A percentile compares a stretch with the other conserved stretches of the same genome.
Conservation (phyloP, 495 filamentous ascomycete genomes). For the Lentithecium fluviatile region DNA sequence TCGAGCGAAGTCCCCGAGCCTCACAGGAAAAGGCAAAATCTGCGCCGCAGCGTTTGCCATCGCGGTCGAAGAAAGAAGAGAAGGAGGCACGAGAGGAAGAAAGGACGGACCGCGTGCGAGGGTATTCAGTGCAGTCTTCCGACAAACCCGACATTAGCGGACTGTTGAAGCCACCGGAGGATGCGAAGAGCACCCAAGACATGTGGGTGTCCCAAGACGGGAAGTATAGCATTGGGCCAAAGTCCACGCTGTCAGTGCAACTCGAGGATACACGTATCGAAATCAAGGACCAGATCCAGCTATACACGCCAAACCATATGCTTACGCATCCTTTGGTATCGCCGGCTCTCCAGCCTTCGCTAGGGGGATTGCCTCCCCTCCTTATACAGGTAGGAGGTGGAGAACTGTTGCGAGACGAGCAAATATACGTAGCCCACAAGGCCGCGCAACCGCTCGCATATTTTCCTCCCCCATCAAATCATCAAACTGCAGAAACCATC, state of each 20-base stretch:
- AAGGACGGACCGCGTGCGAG: constrained; percentile 25
- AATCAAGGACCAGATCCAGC: constrained; percentile 90
- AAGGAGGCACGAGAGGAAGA: constrained; percentile 41
- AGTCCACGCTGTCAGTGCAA: constrained; percentile 53
- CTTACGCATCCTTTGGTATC: constrained; percentile 86
- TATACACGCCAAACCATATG: constrained; percentile 88
- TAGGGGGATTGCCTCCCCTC: constrained; percentile 85
- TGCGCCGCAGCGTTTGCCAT: constrained; percentile 40
- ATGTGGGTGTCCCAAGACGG: constrained; percentile 16
- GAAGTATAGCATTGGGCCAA: constrained; percentile 30
- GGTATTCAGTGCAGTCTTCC: constrained; percentile 25
- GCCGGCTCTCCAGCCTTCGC: constrained; percentile 76
- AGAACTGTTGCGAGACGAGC: constrained; percentile 87
- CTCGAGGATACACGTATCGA: constrained; percentile 68
- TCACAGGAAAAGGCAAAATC: constrained; percentile 13
- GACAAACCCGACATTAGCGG: constrained; percentile 8
- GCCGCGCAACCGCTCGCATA: constrained; percentile 77
- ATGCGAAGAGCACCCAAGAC: not conserved
- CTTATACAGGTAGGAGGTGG: constrained; percentile 83
- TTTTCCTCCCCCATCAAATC: constrained; percentile 50
- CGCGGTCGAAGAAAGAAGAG: constrained; percentile 40
- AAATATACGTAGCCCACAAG: constrained; percentile 93
- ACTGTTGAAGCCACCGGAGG: not conserved
- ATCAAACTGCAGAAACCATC: constrained; percentile 62
- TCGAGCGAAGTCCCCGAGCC: constrained; percentile 20